These are phyloP conservation scores for Saturnispora mendoncae DNA, from an alignment of 805 yeast species.

Conservation along the genomic window DNA sequence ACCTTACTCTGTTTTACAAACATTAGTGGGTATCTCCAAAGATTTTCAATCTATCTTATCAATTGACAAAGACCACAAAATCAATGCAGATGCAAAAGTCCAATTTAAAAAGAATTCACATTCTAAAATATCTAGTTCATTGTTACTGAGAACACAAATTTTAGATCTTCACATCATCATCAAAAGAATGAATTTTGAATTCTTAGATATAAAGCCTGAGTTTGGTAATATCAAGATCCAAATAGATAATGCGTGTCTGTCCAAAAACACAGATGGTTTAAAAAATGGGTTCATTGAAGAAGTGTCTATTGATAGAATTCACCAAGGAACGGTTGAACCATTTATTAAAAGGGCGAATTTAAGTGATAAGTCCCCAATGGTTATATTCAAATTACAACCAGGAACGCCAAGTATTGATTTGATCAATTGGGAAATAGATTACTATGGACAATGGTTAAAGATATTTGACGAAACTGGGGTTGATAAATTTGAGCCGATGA, in stretches of 20 bases:
- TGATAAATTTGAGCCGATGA: slow-evolving; percentile 14
- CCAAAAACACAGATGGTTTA: slow-evolving; percentile 14
- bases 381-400: slow-evolving; percentile 11
- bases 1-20: neutral
- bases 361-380: slow-evolving; percentile 11
- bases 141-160: slow-evolving; percentile 17
- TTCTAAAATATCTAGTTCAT: slow-evolving; percentile 20
- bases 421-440: slow-evolving; percentile 42
- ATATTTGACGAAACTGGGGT: slow-evolving; percentile 28
- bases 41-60: neutral
- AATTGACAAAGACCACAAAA: no score
- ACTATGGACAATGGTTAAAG: slow-evolving; percentile 51
- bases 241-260: slow-evolving; percentile 16
- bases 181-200: slow-evolving; percentile 11
- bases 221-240: slow-evolving; percentile 29
- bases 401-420: slow-evolving; percentile 36
- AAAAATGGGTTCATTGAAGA: slow-evolving; percentile 1
- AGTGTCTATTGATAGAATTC: slow-evolving; percentile 2
- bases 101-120: slow-evolving; percentile 15
- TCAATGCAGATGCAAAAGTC: no score
- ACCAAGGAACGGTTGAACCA: slow-evolving; percentile 2
- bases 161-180: slow-evolving; percentile 14
- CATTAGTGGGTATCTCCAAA: neutral
- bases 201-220: slow-evolving; percentile 19
- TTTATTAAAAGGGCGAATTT: slow-evolving; percentile 11